Evolutionary conservation across 2,329 filamentous ascomycete genomes (phyloP), one percentile per base, ranked within the genome.

Genomic region (Erysiphe pulchra): DNA sequence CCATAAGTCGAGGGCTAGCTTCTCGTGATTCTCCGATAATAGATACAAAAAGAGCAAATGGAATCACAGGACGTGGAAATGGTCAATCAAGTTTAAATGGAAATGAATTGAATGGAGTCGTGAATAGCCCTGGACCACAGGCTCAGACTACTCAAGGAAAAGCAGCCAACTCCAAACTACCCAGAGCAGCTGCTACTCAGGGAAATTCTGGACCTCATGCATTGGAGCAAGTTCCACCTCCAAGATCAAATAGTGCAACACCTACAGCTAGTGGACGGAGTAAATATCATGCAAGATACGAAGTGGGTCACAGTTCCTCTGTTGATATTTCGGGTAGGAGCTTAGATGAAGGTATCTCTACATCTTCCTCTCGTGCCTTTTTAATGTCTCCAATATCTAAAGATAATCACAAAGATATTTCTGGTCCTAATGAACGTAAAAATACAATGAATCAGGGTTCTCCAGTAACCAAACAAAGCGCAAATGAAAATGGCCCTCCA

Each of bases 131-230:
- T 9, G 55, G 53, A 24, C 8, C 30, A 16, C 55, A 56, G 46
- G 52, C 53, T 5, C 55, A 56, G 48, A 52, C 51, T n/a, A 48
- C 50, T 8, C 52, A 50, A 24, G 57, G 56, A 12, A 57, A 55
- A 16, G 61, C 63, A 54, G 65, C 65, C 12, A 34, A 14, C 31
- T 77, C 75, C 40, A 65, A 74, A 49, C 61, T 77, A 49, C 75
- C 75, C 36, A 66, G 70, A 48, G 70, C 69, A 34, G 72, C 72
- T 40, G 63, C 69, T 55, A 65, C 69, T 45, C 72, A 74, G 56
- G 67, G 69, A 40, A 69, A 75, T 4, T 65, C 68, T 39, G 75
- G 76, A 12, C 75, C 75, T 36, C 75, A 76, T 44, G 75, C 75
- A 20, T 68, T 72, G 45, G 71, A 74, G 40, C 75, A 77, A 59